Conservation (phyloP, 805 yeast species). For the Barnettozyma californica region DNA sequence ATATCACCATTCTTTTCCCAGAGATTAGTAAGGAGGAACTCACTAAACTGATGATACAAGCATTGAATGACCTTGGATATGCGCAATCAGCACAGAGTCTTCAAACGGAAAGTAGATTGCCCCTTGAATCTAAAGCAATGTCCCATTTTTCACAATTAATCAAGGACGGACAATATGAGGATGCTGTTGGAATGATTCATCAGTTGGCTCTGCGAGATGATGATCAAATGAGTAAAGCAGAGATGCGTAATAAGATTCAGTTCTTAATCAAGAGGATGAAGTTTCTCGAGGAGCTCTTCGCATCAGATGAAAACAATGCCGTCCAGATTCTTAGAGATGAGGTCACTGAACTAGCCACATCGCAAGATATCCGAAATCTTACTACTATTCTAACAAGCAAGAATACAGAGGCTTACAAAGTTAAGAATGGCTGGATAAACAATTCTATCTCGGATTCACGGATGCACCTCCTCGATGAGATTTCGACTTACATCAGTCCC, state of each 20-base stretch:
- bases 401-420: slow-evolving; percentile 19
- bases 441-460: slow-evolving; percentile 32
- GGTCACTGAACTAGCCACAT: slow-evolving; percentile 26
- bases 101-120: slow-evolving; percentile 36
- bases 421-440: slow-evolving; percentile 29
- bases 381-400: slow-evolving; percentile 27
- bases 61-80: slow-evolving; percentile 46
- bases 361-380: slow-evolving; percentile 24
- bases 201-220: slow-evolving; percentile 17
- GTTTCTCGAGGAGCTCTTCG: slow-evolving; percentile 36
- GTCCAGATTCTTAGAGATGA: slow-evolving; percentile 34
- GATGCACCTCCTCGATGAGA: slow-evolving; percentile 32
- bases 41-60: slow-evolving; percentile 44
- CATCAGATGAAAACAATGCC: slow-evolving; percentile 27
- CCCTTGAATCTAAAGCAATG: slow-evolving; percentile 38
- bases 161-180: slow-evolving; percentile 37
- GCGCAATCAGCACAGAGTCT: slow-evolving; percentile 32
- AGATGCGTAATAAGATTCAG: slow-evolving; percentile 14
- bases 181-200: slow-evolving; percentile 29
- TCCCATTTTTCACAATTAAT: slow-evolving; percentile 35
- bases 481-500: slow-evolving; percentile 45
- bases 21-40: slow-evolving; percentile 30
- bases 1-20: slow-evolving; percentile 15
- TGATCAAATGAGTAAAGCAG: slow-evolving; percentile 4
- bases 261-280: slow-evolving; percentile 36